Evolutionary conservation across 1,139 yeast genomes (phyloP), one percentile per base, ranked within the genome.

Genomic region (Candida tunisiensis): DNA sequence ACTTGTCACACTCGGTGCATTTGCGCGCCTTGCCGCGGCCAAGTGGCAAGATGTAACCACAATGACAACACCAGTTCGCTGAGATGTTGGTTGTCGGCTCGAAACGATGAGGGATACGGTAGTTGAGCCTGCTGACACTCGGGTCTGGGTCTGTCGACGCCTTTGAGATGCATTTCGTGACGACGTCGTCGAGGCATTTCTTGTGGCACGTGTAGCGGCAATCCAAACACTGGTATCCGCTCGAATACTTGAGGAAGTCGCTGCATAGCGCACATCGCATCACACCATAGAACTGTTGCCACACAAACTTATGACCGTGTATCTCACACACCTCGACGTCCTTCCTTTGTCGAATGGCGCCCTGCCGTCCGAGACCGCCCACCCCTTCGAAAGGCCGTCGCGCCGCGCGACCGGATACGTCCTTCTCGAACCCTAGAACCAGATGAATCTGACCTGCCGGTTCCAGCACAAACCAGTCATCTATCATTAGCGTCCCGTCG

Each of bases 61-160:
- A 88, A 48, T 88, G 98, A 44, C 96, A 88, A 55, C 98, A 88
- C 98, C 98, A 88, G 47, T 85, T 85, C 5, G 98, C 92, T 42
- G 95, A 92, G 56, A 85, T 77, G 47, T 88, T 88, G 13, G 92
- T 68, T 17, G 74, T 68, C 15, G 91, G 85, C 39, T 80, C 94
- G 49, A 85, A 85, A 47, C 95, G 71, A 50, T 88, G 98, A 22
- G 98, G 98, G 41, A 88, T 88, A 40, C 93, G 79, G 49, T 88
- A 96, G 45, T 88, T 88, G 51, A 88, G 68, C 51, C 80, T 83
- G 28, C 91, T 79, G 45, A 83, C 96, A 45, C 78, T 92, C 3
- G 75, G 69, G 48, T 77, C 92, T 25, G 68, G 57, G 40, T 82
- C 94, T n/a, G 79, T 69, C 38, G 80, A 71, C 9, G 93, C 74